These are phyloP conservation scores for Triticum urartu DNA, from an alignment of 176 grass and related monocot genomes.

Conservation along the genomic window DNA sequence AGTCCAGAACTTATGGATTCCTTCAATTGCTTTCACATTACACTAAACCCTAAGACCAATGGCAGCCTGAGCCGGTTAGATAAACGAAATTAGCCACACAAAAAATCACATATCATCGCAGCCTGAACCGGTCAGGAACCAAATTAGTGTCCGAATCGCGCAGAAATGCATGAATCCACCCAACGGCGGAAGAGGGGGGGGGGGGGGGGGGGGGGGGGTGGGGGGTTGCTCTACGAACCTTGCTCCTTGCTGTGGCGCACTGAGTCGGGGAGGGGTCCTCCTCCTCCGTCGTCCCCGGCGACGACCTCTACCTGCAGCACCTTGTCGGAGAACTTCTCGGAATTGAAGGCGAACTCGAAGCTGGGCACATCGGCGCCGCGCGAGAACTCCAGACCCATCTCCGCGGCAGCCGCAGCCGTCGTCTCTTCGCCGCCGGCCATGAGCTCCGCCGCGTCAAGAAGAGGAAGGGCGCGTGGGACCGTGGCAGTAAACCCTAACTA, in stretches of 20 bases:
- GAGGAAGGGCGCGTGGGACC: not conserved
- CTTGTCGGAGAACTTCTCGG: slow-evolving; percentile 75
- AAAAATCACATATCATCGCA: not conserved
- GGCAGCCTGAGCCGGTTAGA: not conserved
- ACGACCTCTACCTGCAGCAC: slow-evolving; percentile 74
- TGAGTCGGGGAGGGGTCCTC: slow-evolving; percentile 43
- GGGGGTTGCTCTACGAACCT: not conserved
- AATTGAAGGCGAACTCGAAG: slow-evolving; percentile 89
- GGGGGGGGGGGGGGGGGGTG: not conserved
- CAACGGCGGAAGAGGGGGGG: not conserved
- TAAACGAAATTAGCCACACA: not conserved
- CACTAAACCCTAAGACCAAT: not conserved
- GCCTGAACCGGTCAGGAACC: not conserved
- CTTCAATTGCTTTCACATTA: not conserved
- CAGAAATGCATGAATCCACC: no score
- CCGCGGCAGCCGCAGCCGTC: not conserved
- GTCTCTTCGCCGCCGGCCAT: not conserved
- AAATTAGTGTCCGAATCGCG: not conserved
- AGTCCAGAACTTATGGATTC: not conserved
- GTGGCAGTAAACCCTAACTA: slow-evolving; percentile 40
- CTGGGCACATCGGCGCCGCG: slow-evolving; percentile 41
- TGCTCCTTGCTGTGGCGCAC: slow-evolving; percentile 57
- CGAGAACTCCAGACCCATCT: slow-evolving; percentile 70
- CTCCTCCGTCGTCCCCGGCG: not conserved
- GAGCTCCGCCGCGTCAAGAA: not conserved